phyloP scores from a whole-genome alignment of 2,329 filamentous ascomycete genomes.

The Orbilia ellipsospora region DNA sequence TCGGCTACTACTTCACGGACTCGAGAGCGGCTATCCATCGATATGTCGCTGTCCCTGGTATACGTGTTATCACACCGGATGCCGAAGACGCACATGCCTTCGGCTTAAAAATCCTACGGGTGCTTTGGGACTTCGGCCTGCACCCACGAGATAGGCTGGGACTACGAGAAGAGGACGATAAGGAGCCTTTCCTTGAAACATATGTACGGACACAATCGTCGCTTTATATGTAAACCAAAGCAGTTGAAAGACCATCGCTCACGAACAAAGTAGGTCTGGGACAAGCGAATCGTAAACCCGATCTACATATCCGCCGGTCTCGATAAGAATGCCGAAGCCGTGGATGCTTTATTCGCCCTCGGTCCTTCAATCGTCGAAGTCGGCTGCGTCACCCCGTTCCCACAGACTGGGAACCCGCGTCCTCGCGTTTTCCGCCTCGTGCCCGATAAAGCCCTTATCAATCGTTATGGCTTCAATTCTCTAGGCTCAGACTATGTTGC shows the following conservation, averaged over 20 bases:
- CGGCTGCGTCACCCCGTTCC: constrained; percentile 86
- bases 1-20: constrained; percentile 65
- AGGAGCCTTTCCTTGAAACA: constrained; percentile 49
- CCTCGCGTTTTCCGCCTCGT: constrained; percentile 89
- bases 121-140: constrained; percentile 77
- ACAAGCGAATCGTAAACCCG: constrained; percentile 80
- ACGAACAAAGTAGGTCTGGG: constrained; percentile 72
- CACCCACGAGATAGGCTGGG: constrained; percentile 81
- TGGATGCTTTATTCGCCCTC: constrained; percentile 83
- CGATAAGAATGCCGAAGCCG: constrained; percentile 92
- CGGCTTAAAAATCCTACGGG: constrained; percentile 77
- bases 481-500: constrained; percentile 89
- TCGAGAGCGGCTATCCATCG: constrained; percentile 68
- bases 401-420: constrained; percentile 86
- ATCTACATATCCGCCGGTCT: constrained; percentile 95
- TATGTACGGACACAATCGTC: constrained; percentile 22
- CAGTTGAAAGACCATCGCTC: constrained; percentile 11
- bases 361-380: constrained; percentile 91
- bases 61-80: constrained; percentile 74
- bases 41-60: constrained; percentile 69
- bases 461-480: constrained; percentile 95
- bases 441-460: constrained; percentile 86
- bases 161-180: constrained; percentile 61
- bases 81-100: constrained; percentile 92
- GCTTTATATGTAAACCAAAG: neutral